Conservation (phyloP, 208 protist genomes). For the Vickermania ingenoplastis region DNA sequence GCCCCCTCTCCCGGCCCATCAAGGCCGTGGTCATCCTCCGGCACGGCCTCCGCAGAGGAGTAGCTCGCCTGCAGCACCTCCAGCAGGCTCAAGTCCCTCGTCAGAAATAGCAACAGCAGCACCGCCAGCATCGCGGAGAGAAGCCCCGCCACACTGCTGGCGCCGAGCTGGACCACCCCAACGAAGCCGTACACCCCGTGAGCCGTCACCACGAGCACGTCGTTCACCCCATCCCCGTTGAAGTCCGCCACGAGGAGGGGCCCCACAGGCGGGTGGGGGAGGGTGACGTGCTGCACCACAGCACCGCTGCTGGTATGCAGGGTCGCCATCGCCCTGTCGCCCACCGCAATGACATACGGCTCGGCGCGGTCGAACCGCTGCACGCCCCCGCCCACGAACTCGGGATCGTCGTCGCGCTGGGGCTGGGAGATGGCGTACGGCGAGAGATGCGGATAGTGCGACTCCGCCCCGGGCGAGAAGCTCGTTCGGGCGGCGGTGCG, state of each 20-base stretch:
- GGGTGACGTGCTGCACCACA: slow-evolving; percentile 38
- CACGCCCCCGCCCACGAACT: slow-evolving; percentile 28
- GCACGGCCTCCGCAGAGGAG: no score
- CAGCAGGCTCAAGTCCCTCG: background rate
- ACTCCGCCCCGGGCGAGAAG: slow-evolving; percentile 34
- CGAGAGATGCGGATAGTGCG: slow-evolving; percentile 55
- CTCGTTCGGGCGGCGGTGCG: slow-evolving; percentile 53
- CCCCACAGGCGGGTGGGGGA: slow-evolving; percentile 46
- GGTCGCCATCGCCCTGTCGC: slow-evolving; percentile 43
- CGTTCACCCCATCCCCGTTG: slow-evolving; percentile 81
- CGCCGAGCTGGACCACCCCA: slow-evolving; percentile 42
- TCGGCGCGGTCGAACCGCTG: slow-evolving; percentile 41
- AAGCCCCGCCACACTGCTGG: slow-evolving; percentile 50
- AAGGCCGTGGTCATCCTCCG: no score
- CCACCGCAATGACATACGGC: slow-evolving; percentile 77
- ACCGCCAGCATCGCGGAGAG: slow-evolving; percentile 67
- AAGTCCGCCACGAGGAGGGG: slow-evolving; percentile 78
- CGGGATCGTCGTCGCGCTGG: slow-evolving; percentile 32
- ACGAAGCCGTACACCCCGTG: slow-evolving; percentile 65
- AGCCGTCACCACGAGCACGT: slow-evolving; percentile 70
- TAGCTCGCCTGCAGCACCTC: no score
- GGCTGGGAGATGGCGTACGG: slow-evolving; percentile 53
- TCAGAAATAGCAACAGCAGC: slow-evolving; percentile 58
- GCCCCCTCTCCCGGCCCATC: no score
- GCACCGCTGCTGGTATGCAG: slow-evolving; percentile 55